These are phyloP conservation scores for Trifolium dubium DNA, from an alignment of 306 rosid genomes.

Conservation along the genomic window DNA sequence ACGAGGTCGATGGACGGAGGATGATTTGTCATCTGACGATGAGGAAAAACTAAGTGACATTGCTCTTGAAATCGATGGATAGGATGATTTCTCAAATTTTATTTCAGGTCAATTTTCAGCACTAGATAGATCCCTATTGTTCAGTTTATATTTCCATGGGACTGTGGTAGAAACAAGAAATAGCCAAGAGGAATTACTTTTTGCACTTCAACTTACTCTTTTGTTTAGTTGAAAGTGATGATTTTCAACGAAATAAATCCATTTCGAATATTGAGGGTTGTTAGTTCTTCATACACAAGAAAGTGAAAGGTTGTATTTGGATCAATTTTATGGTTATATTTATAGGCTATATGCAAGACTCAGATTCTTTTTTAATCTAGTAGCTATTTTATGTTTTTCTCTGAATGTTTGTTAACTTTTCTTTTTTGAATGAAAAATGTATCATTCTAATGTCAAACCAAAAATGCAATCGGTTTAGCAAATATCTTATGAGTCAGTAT, in stretches of 20 bases:
- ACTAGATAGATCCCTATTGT: conserved; percentile 40
- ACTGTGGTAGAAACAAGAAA: conserved; percentile 40
- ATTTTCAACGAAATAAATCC: conserved; percentile 45
- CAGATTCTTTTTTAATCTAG: neutral
- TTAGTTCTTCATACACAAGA: conserved; percentile 45
- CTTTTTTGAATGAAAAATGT: neutral
- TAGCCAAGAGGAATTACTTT: conserved; percentile 42
- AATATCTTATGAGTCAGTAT: neutral
- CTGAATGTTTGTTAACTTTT: neutral
- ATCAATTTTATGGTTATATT: conserved; percentile 29
- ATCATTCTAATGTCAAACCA: neutral
- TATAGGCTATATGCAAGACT: conserved; percentile 25
- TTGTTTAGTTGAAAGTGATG: conserved; percentile 33
- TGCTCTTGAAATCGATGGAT: no score
- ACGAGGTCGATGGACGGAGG: no score
- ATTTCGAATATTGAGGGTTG: conserved; percentile 37
- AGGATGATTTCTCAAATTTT: conserved; percentile 33
- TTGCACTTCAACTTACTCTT: conserved; percentile 37
- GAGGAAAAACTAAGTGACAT: no score
- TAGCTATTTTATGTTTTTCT: neutral
- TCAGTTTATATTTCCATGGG: conserved; percentile 37
- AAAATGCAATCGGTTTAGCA: neutral
- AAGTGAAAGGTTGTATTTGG: conserved; percentile 45
- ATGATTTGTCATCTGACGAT: no score
- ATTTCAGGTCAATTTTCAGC: conserved; percentile 48